phyloP scores from a whole-genome alignment of 306 rosid genomes.

The Sindora glabra region DNA sequence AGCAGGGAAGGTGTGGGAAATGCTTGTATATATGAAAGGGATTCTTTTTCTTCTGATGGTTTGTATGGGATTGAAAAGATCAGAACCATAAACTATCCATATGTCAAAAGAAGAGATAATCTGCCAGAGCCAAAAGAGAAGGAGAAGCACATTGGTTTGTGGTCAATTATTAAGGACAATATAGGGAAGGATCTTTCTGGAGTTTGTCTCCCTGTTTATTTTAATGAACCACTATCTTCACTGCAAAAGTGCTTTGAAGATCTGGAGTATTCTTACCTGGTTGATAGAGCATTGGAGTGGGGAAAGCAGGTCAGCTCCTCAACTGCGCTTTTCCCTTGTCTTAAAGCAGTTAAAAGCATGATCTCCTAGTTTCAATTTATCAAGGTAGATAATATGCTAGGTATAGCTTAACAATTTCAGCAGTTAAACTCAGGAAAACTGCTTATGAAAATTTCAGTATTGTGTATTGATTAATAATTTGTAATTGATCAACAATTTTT shows the following conservation, averaged over 20 bases:
- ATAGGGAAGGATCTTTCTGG: conserved; percentile 98
- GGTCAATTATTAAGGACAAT: conserved; percentile 97
- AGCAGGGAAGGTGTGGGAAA: conserved; percentile 68
- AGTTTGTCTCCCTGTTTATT: conserved; percentile 98
- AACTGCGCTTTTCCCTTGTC: conserved; percentile 33
- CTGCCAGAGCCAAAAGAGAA: conserved; percentile 95
- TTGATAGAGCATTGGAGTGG: conserved; percentile 89
- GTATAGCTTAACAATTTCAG: conserved; percentile 3
- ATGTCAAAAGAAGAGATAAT: conserved; percentile 77
- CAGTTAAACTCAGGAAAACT: too few relatives aligned
- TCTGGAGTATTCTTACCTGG: conserved; percentile 88
- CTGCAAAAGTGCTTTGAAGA: conserved; percentile 98
- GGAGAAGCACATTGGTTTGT: conserved; percentile 83
- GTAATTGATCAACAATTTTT: neutral
- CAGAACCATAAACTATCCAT: conserved; percentile 55
- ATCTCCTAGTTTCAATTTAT: conserved; percentile 26
- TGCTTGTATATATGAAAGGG: conserved; percentile 50
- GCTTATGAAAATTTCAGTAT: neutral
- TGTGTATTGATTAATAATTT: conserved; percentile 5
- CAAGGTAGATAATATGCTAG: conserved; percentile 30
- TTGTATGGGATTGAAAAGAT: conserved; percentile 56
- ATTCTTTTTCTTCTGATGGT: conserved; percentile 50
- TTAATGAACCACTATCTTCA: conserved; percentile 95
- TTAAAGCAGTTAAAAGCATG: conserved; percentile 41
- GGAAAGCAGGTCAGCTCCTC: conserved; percentile 89